Evolutionary conservation across 2,329 filamentous ascomycete species (phyloP).

Genomic region (Trichoderma brevicompactum): DNA sequence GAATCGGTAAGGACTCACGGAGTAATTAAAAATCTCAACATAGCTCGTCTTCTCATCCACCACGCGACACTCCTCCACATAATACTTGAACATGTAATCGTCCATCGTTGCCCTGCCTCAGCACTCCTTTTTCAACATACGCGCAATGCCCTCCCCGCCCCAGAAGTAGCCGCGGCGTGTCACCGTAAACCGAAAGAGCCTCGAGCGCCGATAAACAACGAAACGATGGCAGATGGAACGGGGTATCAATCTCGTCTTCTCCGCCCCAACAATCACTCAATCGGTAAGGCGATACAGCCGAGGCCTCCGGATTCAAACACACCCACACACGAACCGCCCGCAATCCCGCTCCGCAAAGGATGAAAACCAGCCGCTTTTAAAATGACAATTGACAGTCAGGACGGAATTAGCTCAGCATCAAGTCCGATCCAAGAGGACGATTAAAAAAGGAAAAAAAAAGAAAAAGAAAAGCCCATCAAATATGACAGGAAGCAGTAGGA

Average conservation of each 20-base stretch:
- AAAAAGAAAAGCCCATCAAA: neutral
- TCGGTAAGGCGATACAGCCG: neutral
- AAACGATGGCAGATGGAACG: neutral
- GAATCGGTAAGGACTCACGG: slow-evolving; percentile 46
- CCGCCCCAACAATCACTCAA: neutral
- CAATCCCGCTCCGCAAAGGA: slow-evolving; percentile 7
- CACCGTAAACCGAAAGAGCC: neutral
- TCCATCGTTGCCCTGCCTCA: slow-evolving; percentile 50
- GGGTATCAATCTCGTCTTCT: no score
- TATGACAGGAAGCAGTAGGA: neutral
- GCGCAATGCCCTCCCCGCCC: neutral
- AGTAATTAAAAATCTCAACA: slow-evolving; percentile 63
- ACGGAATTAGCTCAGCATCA: neutral
- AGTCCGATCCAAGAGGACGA: neutral
- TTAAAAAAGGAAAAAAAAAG: neutral
- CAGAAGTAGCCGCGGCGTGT: neutral
- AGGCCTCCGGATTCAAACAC: slow-evolving; percentile 5
- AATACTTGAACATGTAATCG: slow-evolving; percentile 59
- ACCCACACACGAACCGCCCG: neutral
- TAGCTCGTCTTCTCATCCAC: slow-evolving; percentile 59
- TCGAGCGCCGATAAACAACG: neutral
- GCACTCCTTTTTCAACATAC: neutral
- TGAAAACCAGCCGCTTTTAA: neutral
- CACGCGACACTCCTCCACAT: slow-evolving; percentile 53
- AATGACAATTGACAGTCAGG: slow-evolving; percentile 1